A percentile compares a stretch with the other conserved stretches of the same genome.
Conservation (phyloP, 2,329 filamentous ascomycete species). For the Macrophomina phaseolina region DNA sequence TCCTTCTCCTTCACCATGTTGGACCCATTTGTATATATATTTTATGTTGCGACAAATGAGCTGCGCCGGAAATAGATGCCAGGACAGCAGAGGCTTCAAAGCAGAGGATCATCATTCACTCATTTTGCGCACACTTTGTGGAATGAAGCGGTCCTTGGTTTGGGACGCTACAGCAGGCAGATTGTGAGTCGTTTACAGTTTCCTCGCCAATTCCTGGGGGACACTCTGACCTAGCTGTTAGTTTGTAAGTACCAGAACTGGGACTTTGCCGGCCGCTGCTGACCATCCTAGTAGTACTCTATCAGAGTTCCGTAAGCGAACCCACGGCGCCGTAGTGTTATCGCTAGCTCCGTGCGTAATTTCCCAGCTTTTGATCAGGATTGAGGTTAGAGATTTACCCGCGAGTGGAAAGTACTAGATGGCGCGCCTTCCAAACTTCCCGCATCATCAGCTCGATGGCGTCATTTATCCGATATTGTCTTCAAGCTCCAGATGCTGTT, state of each 20-base stretch:
- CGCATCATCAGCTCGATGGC: not conserved
- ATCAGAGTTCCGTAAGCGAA: not conserved
- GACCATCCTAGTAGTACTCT: not conserved
- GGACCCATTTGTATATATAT: constrained; percentile 8
- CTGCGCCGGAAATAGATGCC: not conserved
- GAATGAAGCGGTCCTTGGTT: not conserved
- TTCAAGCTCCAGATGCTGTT: no score
- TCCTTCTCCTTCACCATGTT: not conserved
- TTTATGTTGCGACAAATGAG: constrained; percentile 5
- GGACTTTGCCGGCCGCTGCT: not conserved
- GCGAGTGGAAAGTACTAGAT: not conserved
- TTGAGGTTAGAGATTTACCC: not conserved
- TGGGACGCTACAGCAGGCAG: not conserved
- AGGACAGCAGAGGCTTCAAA: constrained; percentile 14
- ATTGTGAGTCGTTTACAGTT: no score
- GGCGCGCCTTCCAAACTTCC: not conserved
- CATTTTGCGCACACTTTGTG: not conserved
- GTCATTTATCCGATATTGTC: not conserved
- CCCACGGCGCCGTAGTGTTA: no score
- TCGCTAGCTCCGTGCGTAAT: not conserved
- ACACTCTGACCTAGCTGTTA: not conserved
- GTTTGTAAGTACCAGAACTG: not conserved
- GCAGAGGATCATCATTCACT: not conserved
- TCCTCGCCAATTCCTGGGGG: not conserved
- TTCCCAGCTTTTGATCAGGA: not conserved